These are phyloP conservation scores for Xylaria cubensis DNA, from an alignment of 495 filamentous ascomycete species.

Conservation along the genomic window DNA sequence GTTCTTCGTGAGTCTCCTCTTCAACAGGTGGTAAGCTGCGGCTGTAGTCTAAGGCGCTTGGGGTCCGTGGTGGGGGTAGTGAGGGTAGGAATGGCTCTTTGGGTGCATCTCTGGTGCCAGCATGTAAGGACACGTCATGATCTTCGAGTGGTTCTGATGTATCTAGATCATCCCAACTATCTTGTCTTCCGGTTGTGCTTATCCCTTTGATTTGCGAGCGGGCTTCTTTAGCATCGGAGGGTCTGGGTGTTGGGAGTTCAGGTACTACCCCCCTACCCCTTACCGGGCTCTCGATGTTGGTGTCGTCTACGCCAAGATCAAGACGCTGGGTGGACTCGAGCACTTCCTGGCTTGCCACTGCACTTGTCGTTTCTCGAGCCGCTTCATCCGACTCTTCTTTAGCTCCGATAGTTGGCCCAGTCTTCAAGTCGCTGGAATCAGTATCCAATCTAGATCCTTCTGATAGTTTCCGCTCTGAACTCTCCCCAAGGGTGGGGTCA, in stretches of 20 bases:
- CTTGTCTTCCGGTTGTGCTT: constrained; percentile 32
- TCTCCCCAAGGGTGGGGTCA: constrained; percentile 60
- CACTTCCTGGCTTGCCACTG: constrained; percentile 2
- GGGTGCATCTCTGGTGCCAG: constrained; percentile 3
- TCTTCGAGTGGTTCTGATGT: constrained; percentile 34
- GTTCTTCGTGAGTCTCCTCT: constrained; percentile 49
- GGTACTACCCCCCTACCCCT: constrained; percentile 30
- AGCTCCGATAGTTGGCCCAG: constrained; percentile 22
- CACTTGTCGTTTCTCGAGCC: background rate
- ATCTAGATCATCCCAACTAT: constrained; percentile 32
- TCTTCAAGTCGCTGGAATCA: constrained; percentile 33
- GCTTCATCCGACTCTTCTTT: background rate
- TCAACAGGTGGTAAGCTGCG: constrained; percentile 49
- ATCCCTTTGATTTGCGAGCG: constrained; percentile 21
- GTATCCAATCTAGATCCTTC: constrained; percentile 39
- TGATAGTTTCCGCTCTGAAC: constrained; percentile 49
- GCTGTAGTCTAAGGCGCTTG: constrained; percentile 38
- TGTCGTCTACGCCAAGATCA: constrained; percentile 20
- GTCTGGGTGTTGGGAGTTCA: constrained; percentile 24
- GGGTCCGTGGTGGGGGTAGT: constrained; percentile 31
- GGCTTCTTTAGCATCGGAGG: constrained; percentile 16
- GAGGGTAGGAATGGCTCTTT: constrained; percentile 22
- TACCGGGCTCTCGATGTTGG: constrained; percentile 32
- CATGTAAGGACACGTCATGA: constrained; percentile 2
- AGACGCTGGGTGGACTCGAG: background rate